Conservation (phyloP, 441 rosid species). For the Dalechampia spathulata region DNA sequence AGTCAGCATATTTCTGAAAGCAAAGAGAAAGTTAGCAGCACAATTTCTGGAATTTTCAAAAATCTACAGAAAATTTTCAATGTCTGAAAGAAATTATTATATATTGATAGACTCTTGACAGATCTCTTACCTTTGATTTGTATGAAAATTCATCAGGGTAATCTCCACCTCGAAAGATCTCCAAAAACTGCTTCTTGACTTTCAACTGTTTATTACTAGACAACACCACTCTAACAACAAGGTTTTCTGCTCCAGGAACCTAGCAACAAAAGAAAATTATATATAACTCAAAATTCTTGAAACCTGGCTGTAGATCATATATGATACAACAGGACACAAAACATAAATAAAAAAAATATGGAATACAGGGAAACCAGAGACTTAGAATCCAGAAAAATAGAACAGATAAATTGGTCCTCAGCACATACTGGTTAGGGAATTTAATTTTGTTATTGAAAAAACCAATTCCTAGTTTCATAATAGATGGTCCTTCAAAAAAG, state of each 20-base stretch:
- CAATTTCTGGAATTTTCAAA: not conserved
- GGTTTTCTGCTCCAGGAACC: conserved; percentile 55
- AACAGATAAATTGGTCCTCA: not conserved
- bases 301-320: not conserved
- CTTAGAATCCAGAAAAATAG: not conserved
- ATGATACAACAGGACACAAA: not conserved
- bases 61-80: not conserved
- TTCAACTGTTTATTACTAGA: conserved; percentile 35
- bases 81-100: too few species aligned
- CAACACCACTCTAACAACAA: conserved; percentile 55
- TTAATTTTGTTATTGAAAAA: not conserved
- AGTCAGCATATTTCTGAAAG: not conserved
- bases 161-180: conserved; percentile 29
- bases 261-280: conserved; percentile 19
- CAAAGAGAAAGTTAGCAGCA: not conserved
- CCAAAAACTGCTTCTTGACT: conserved; percentile 42
- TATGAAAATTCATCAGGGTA: conserved; percentile 58
- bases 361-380: not conserved
- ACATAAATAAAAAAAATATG: not conserved
- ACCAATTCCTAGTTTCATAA: not conserved
- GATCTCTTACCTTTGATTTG: conserved; percentile 55
- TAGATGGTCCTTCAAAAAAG: too few species aligned
- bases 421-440: not conserved
- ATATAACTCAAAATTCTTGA: conserved; percentile 11
- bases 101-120: not conserved